Evolutionary conservation across 345 rosid species (phyloP).

Genomic region (Theobroma cacao): DNA sequence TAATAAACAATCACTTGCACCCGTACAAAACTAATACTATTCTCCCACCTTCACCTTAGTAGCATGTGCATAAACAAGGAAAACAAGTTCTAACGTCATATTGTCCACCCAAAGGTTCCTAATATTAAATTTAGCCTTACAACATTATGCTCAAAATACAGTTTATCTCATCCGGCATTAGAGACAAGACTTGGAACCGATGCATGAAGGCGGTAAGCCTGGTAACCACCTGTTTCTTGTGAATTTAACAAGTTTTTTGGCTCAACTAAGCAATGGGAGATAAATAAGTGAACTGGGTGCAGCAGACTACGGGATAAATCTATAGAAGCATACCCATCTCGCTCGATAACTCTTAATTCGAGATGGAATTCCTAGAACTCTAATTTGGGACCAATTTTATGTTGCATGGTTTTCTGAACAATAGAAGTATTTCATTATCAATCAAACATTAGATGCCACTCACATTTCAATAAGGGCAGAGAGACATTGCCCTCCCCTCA

Average conservation of each 20-base stretch:
- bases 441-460: slow-evolving; percentile 15
- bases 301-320: too few relatives aligned
- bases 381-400: neutral
- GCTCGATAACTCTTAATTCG: neutral
- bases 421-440: neutral
- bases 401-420: neutral
- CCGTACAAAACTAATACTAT: neutral
- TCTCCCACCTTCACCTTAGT: neutral
- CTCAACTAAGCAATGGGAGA: neutral
- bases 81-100: neutral
- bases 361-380: neutral
- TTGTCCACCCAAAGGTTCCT: neutral
- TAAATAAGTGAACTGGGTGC: too few relatives aligned
- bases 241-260: neutral
- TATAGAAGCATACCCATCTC: too few relatives aligned
- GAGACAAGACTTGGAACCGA: neutral
- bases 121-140: neutral
- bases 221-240: neutral
- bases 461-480: slow-evolving; percentile 11
- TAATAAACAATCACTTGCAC: neutral
- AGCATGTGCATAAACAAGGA: neutral
- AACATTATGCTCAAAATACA: neutral
- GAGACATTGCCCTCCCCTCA: slow-evolving; percentile 2
- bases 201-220: neutral
- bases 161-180: neutral